Conservation (phyloP, 2,329 filamentous ascomycete genomes). For the Cercospora canescens region DNA sequence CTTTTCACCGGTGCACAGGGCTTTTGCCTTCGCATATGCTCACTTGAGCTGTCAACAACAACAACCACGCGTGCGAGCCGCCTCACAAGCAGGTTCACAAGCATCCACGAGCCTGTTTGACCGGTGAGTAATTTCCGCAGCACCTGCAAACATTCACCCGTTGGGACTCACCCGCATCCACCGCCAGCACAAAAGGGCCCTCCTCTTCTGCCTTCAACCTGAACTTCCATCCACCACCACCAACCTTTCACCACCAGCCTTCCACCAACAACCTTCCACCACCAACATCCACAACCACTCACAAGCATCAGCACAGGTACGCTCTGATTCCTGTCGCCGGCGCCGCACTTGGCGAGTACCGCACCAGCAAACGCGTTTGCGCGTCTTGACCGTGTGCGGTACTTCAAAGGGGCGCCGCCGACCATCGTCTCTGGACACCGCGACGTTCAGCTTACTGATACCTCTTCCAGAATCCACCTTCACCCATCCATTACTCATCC, state of each 20-base stretch:
- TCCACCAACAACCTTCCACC: background rate
- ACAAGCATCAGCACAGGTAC: constrained; percentile 5
- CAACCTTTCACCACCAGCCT: constrained; percentile 7
- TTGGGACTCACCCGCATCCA: background rate
- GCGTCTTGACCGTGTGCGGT: background rate
- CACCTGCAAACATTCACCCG: background rate
- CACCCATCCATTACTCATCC: background rate
- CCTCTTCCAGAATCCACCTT: background rate
- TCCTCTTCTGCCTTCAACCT: background rate
- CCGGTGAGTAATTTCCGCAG: background rate
- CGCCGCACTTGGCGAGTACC: background rate
- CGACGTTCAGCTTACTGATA: background rate
- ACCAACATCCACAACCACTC: constrained; percentile 8
- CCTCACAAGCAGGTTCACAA: background rate
- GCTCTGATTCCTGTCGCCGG: background rate
- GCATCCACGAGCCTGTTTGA: background rate
- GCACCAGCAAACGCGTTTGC: background rate
- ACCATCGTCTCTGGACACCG: background rate
- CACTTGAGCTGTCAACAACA: constrained; percentile 1
- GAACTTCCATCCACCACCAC: constrained; percentile 5
- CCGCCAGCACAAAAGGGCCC: background rate
- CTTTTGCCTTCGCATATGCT: background rate
- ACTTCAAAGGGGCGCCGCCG: background rate
- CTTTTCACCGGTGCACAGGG: background rate
- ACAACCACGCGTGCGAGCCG: background rate